Evolutionary conservation across 495 filamentous ascomycete species (phyloP).

Genomic region (Annulohypoxylon maeteangense): DNA sequence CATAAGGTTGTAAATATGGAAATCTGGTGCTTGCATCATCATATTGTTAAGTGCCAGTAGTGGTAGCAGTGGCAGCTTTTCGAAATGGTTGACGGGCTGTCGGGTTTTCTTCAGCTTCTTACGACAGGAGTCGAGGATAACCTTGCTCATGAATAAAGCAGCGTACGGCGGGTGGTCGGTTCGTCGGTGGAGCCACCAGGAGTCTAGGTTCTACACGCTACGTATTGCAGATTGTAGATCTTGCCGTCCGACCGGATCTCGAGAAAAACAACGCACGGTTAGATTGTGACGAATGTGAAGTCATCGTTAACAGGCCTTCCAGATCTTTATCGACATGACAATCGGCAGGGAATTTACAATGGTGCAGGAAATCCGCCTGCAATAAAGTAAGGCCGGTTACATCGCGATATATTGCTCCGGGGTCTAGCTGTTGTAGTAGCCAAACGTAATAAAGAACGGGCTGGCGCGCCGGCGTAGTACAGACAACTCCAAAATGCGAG

Average conservation of each 20-base stretch:
- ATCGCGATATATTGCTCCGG: constrained; percentile 36
- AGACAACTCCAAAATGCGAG: constrained; percentile 12
- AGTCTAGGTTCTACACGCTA: constrained; percentile 20
- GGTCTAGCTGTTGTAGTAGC: constrained; percentile 21
- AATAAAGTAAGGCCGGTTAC: constrained; percentile 19
- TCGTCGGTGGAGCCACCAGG: constrained; percentile 34
- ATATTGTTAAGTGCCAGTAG: no score
- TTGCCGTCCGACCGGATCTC: constrained; percentile 32
- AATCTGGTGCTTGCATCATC: not conserved
- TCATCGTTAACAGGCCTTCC: constrained; percentile 23
- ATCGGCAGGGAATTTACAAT: constrained; percentile 14
- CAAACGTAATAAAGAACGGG: constrained; percentile 32
- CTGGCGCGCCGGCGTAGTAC: constrained; percentile 28
- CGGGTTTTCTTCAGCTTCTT: not conserved
- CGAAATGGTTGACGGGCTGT: not conserved
- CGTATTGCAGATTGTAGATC: constrained; percentile 27
- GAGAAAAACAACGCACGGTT: constrained; percentile 31
- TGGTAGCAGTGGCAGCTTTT: not conserved
- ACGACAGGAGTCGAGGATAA: not conserved
- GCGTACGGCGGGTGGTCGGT: constrained; percentile 23
- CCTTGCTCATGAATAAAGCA: constrained; percentile 1
- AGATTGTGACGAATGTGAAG: constrained; percentile 29
- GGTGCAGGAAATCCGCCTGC: constrained; percentile 3
- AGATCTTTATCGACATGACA: constrained; percentile 11
- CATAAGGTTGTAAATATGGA: constrained; percentile 4